Percentiles rank a stretch among this genome's conserved stretches.
Conservation (phyloP, 2,329 filamentous ascomycete genomes). For the Monosporascus sp. region DNA sequence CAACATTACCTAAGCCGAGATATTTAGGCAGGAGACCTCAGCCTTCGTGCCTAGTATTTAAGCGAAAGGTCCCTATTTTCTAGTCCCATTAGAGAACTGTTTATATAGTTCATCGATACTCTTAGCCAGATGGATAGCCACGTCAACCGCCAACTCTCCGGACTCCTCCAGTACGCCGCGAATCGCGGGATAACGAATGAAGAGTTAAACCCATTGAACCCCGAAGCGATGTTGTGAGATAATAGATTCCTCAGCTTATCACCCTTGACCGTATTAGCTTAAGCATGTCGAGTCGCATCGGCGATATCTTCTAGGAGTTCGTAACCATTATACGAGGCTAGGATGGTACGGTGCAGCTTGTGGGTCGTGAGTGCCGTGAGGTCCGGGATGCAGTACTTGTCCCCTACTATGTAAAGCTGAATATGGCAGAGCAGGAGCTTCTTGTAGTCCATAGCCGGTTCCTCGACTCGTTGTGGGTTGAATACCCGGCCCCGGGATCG, state of each 20-base stretch:
- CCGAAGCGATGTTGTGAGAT: not conserved
- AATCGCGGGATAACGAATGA: too few relatives aligned
- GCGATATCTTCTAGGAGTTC: not conserved
- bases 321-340: not conserved
- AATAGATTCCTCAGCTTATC: not conserved
- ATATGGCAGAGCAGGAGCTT: not conserved
- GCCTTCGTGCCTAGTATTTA: too few relatives aligned
- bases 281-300: not conserved
- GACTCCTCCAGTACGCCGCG: too few relatives aligned
- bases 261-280: not conserved
- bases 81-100: too few relatives aligned
- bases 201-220: too few relatives aligned
- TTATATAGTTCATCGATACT: too few relatives aligned
- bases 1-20: too few relatives aligned
- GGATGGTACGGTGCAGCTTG: not conserved
- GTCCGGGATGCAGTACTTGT: not conserved
- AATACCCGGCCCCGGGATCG: not conserved
- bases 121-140: too few relatives aligned
- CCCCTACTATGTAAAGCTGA: not conserved
- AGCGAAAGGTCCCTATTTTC: too few relatives aligned
- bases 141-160: too few relatives aligned
- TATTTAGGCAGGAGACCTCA: too few relatives aligned
- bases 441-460: not conserved
- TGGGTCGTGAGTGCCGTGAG: not conserved
- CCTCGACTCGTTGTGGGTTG: not conserved